phyloP scores from a whole-genome alignment of 2,329 filamentous ascomycete genomes.

The Stagonosporopsis chrysanthemi region DNA sequence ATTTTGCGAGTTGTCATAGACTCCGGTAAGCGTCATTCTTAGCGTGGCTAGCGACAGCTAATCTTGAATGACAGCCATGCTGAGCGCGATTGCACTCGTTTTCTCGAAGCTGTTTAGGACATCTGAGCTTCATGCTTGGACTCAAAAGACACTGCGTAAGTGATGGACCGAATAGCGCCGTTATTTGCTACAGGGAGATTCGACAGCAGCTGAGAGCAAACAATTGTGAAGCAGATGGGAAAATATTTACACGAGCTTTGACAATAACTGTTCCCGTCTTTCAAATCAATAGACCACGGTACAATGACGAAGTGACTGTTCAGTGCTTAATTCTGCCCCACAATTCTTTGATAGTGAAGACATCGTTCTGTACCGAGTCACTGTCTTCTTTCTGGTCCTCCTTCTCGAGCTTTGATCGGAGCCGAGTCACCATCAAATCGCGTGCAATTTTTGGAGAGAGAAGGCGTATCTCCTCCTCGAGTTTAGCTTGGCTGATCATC shows the following conservation, averaged over 20 bases:
- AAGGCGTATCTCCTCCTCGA: slow-evolving; percentile 20
- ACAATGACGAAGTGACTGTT: not conserved
- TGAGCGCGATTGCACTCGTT: slow-evolving; percentile 48
- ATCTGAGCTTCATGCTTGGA: slow-evolving; percentile 34
- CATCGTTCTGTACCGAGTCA: slow-evolving; percentile 17
- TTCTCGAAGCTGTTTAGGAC: slow-evolving; percentile 76
- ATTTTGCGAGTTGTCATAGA: slow-evolving; percentile 42
- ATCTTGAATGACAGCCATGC: too few species aligned
- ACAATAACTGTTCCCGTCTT: too few species aligned
- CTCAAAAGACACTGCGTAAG: slow-evolving; percentile 26
- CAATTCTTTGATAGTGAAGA: slow-evolving; percentile 20
- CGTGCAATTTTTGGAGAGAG: slow-evolving; percentile 21
- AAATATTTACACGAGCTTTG: too few species aligned
- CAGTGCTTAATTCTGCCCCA: slow-evolving; percentile 19
- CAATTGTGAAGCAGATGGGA: not conserved
- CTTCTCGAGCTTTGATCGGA: slow-evolving; percentile 18
- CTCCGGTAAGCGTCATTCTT: not conserved
- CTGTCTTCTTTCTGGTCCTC: slow-evolving; percentile 20
- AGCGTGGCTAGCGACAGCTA: too few species aligned
- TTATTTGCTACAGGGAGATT: too few species aligned
- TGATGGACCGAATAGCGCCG: not conserved
- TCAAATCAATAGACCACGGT: not conserved
- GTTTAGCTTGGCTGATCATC: slow-evolving; percentile 21
- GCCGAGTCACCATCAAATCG: slow-evolving; percentile 14
- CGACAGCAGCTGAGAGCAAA: not conserved